Percentiles rank a stretch among this genome's conserved stretches.
Conservation (phyloP, 2,329 filamentous ascomycete genomes). For the Esteya vermicola region DNA sequence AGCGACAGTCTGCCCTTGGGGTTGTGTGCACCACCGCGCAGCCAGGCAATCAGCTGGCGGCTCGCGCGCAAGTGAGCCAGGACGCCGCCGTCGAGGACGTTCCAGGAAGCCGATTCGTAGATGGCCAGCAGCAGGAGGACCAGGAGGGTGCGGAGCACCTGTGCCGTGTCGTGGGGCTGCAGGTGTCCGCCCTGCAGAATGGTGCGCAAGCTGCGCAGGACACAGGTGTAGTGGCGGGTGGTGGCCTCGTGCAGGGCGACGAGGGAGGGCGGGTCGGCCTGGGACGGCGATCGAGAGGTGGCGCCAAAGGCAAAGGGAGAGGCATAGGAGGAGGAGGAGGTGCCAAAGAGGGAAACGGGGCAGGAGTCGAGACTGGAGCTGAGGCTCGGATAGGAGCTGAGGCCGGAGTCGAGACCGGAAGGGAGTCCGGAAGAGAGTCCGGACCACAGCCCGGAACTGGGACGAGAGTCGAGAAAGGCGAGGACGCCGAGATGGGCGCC, state of each 20-base stretch:
- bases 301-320: too few species aligned
- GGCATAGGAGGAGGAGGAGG: too few species aligned
- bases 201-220: conserved; percentile 9
- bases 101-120: conserved; percentile 10
- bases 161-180: conserved; percentile 5
- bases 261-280: not conserved
- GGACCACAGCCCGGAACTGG: too few species aligned
- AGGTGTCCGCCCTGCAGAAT: conserved; percentile 9
- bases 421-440: too few species aligned
- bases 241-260: conserved; percentile 10
- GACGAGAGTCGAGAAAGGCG: not conserved
- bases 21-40: too few species aligned
- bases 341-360: too few species aligned
- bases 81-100: conserved; percentile 8
- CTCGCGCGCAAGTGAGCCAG: conserved; percentile 11
- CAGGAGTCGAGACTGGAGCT: too few species aligned
- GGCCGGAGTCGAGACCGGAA: too few species aligned
- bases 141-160: conserved; percentile 9
- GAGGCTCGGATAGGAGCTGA: too few species aligned
- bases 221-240: conserved; percentile 10
- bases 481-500: conserved; percentile 6
- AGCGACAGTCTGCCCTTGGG: too few species aligned
- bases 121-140: conserved; percentile 8
- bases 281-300: not conserved
- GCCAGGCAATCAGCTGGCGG: conserved; percentile 12